Base-by-base conservation (phyloP, 345 rosid genomes). In the Brassica cretica region DNA sequence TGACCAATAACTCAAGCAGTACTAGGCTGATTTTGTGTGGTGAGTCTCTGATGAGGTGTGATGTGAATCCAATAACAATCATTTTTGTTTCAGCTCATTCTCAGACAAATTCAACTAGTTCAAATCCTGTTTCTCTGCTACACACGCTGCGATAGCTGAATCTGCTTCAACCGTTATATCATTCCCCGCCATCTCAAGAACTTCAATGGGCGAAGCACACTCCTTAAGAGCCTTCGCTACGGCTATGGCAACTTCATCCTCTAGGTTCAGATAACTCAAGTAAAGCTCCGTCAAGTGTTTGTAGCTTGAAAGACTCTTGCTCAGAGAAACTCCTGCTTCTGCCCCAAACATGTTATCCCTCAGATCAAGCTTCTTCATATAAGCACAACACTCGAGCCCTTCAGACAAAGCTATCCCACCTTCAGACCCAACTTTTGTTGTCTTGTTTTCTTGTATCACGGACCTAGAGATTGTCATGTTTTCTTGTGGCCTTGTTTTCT, bases 181-280 rank as follows among this genome's bases (percentile, higher is more conserved):
- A 70, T 94, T 92, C 76, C 98, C 98, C 56, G 92, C 95, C 95
- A 94, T 86, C 37, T 94, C 98, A 75, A 92, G 60, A 60, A 94
- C 91, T 84, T 84, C 81, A 25, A 90, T 91, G 1, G 84, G 84
- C 2, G 92, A 86, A 16, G 90, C 91, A 9, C 89, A 87, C 79
- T 86, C 95, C 85, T 82, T 87, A 24, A 94, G 87, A 72, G 91
- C 88, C 49, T 84, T 84, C 61, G 80, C 85, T 64, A 93, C 68
- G 55, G 93, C 90, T 68, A 82, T 63, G 21, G 21, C 21, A 19
- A 19, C 21, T 19, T 19, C 21, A 19, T 19, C 21, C 21, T 19
- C 21, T 19, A 19, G 21, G 21, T 19, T 19, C 21, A 19, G 21
- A 19, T 19, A 19, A 19, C 21, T 19, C 21, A 19, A 19, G 21